Evolutionary conservation across 495 filamentous ascomycete genomes (phyloP).

Genomic region (Neurospora sp.): DNA sequence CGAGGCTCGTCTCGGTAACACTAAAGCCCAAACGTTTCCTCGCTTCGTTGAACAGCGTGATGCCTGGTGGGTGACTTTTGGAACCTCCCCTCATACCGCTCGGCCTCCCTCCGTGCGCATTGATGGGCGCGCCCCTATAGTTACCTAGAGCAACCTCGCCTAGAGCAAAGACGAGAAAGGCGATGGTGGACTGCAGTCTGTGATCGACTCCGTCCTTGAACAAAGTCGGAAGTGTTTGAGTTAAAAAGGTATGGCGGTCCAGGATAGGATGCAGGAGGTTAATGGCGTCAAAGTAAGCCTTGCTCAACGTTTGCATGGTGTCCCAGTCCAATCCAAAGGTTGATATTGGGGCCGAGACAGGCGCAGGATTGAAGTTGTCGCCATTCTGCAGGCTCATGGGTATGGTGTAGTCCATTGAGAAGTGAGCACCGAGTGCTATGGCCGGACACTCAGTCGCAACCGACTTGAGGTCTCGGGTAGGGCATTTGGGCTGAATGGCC

Average conservation of each 20-base stretch:
- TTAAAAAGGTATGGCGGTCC: constrained; percentile 40
- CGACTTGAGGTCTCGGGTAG: constrained; percentile 20
- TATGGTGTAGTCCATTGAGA: background rate
- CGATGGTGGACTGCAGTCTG: constrained; percentile 37
- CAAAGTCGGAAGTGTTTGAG: constrained; percentile 34
- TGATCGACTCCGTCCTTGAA: constrained; percentile 41
- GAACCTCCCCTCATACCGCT: constrained; percentile 46
- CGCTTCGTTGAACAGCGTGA: constrained; percentile 50
- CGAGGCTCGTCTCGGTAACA: constrained; percentile 42
- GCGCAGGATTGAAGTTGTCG: background rate
- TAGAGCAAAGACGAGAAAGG: constrained; percentile 47
- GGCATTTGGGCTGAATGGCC: constrained; percentile 16
- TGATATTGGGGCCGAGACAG: background rate
- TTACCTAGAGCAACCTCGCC: constrained; percentile 45
- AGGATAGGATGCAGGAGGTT: constrained; percentile 48
- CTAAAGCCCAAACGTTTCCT: constrained; percentile 48
- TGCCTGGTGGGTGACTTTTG: constrained; percentile 39
- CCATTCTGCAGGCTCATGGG: constrained; percentile 2
- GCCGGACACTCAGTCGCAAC: constrained; percentile 37
- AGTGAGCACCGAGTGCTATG: constrained; percentile 32
- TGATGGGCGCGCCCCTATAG: constrained; percentile 33
- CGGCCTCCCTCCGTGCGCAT: constrained; percentile 30
- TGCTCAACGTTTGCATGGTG: constrained; percentile 38
- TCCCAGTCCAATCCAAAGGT: constrained; percentile 31
- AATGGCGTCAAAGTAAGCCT: constrained; percentile 46